Conservation (phyloP, 768 basidiomycete genomes). For the Lactarius trivialis region DNA sequence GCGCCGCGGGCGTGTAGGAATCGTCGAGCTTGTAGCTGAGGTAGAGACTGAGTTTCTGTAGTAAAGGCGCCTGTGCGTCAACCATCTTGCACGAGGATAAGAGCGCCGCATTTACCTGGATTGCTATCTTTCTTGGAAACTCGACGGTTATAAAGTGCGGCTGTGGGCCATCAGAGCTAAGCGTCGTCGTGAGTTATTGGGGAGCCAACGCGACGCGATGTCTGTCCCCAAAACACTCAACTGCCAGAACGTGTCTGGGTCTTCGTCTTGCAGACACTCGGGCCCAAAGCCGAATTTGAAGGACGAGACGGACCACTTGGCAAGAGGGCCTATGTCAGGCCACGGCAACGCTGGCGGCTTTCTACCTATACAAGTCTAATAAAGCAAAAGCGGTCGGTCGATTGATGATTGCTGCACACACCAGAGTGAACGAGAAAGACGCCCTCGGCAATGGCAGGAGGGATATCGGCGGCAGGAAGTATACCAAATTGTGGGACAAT, state of each 20-base stretch:
- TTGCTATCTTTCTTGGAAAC: slow-evolving; percentile 83
- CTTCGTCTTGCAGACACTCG: slow-evolving; percentile 82
- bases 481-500: slow-evolving; percentile 4
- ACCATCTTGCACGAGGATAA: neutral
- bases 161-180: slow-evolving; percentile 88
- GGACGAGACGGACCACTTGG: slow-evolving; percentile 94
- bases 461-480: neutral
- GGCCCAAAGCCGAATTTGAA: slow-evolving; percentile 96
- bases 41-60: slow-evolving; percentile 79
- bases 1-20: slow-evolving; percentile 91
- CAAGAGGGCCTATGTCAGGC: slow-evolving; percentile 84
- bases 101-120: slow-evolving; percentile 51
- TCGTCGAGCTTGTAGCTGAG: slow-evolving; percentile 83
- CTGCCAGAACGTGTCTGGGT: slow-evolving; percentile 98
- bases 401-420: slow-evolving; percentile 19
- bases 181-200: neutral
- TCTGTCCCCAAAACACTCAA: slow-evolving; percentile 47
- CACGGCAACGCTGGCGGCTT: slow-evolving; percentile 51
- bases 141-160: slow-evolving; percentile 94
- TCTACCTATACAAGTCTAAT: slow-evolving; percentile 28
- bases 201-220: neutral
- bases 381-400: neutral
- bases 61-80: neutral
- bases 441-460: slow-evolving; percentile 29
- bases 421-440: slow-evolving; percentile 36